Percentiles rank a stretch among this genome's conserved stretches.
These are phyloP conservation scores for Arabis hirsuta DNA, from an alignment of 345 rosid species.

Conservation along the genomic window DNA sequence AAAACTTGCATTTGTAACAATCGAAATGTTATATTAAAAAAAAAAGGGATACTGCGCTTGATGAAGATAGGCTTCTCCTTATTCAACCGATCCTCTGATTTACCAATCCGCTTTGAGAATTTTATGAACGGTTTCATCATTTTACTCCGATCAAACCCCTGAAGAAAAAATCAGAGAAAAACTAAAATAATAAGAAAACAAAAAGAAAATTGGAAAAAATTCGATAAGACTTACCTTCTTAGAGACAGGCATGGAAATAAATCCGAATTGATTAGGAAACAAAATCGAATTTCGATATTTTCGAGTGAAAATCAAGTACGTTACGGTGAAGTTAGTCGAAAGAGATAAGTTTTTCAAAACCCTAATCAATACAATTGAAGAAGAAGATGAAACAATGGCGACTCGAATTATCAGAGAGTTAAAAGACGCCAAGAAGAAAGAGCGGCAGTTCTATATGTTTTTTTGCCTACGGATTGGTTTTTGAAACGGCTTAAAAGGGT, in stretches of 20 bases:
- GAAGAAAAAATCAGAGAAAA: conserved; percentile 14
- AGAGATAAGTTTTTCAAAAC: background rate
- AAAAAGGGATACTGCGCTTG: conserved; percentile 81
- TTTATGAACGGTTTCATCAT: conserved; percentile 50
- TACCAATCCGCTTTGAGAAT: conserved; percentile 56
- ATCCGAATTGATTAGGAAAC: background rate
- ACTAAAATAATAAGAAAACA: background rate
- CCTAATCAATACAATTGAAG: background rate
- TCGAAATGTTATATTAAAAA: background rate
- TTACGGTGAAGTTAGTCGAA: background rate
- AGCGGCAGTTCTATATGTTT: conserved; percentile 34
- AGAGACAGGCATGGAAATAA: conserved; percentile 13
- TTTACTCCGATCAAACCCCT: conserved; percentile 50
- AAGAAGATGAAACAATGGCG: conserved; percentile 25
- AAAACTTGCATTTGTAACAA: background rate
- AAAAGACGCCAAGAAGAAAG: conserved; percentile 30
- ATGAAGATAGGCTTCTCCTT: conserved; percentile 64
- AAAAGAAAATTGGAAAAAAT: background rate
- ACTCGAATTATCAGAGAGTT: conserved; percentile 13
- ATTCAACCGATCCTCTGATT: conserved; percentile 58
- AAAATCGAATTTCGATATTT: background rate
- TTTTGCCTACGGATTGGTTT: background rate
- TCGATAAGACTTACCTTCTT: conserved; percentile 29
- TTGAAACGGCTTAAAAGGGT: conserved; percentile 17
- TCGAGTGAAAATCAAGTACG: background rate